Base-by-base conservation (phyloP, 306 rosid species). In the Malus asiatica region DNA sequence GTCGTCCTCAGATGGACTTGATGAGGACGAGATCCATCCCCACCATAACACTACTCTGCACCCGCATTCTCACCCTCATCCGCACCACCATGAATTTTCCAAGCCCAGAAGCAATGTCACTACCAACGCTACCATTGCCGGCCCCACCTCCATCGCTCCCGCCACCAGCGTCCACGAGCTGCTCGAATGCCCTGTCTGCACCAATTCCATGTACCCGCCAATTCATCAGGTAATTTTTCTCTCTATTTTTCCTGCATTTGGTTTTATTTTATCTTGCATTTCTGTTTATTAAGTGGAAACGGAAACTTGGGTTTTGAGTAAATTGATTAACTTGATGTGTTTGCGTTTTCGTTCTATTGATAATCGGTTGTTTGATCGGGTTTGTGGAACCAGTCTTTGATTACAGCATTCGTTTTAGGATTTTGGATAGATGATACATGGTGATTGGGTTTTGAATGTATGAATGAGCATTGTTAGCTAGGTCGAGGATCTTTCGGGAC, bases 131-230 rank as follows among this genome's bases (percentile, higher is more conserved):
- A 75, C 80, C 44, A 71, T 59, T n/a, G 46, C 84, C 71, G 89
- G 87, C 1, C 80, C 88, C 51, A 84, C 82, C n/a, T 85, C 85
- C 67, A 88, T 89, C 79, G 79, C 96, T 62, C 98, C 98, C 5
- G 93, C 97, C 68, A 91, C 98, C 76, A 93, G 98, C 81, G 98
- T 93, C 66, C 98, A 93, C 44, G 98, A 93, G 80, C 85, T 93
- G 90, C 90, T 93, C 3, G 97, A 93, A 83, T 93, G 98, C 81
- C 97, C 98, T 11, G 98, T 93, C 8, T 93, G 98, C 73, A 93
- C 98, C 64, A 93, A 93, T 84, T 93, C 98, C 71, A 93, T 93
- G 98, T 93, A 91, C 78, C 98, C 98, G 20, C 98, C 98, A 52
- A 93, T 93, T 32, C 98, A 93, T 75, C 98, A 93, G 98, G 98